phyloP scores from a whole-genome alignment of 768 basidiomycete species.

The Tylopilus rubrobrunneus region DNA sequence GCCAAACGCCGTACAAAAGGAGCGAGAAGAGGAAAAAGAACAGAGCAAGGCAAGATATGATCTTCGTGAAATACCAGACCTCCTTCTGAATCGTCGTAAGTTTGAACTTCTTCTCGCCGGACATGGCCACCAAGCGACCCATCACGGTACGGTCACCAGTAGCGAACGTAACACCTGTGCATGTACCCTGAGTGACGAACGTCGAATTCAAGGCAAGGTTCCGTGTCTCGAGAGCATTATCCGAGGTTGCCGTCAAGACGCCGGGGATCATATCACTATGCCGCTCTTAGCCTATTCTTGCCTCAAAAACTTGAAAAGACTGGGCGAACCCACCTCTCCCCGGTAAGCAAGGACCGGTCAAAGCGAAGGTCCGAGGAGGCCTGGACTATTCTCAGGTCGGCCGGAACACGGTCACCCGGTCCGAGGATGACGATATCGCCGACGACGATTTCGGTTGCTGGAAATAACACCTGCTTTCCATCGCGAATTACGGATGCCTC shows the following conservation, averaged over 20 bases:
- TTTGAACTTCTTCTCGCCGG: too few relatives aligned
- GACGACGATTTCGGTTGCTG: conserved; percentile 52
- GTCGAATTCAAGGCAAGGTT: conserved; percentile 48
- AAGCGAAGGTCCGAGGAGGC: conserved; percentile 47
- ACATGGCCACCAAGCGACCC: too few relatives aligned
- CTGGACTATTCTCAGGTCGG: conserved; percentile 51
- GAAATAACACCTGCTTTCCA: conserved; percentile 41
- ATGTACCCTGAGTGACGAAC: conserved; percentile 38
- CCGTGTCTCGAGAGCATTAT: conserved; percentile 44
- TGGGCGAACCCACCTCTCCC: conserved; percentile 33
- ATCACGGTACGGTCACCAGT: conserved; percentile 38
- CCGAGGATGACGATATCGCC: conserved; percentile 50
- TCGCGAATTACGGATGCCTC: conserved; percentile 53
- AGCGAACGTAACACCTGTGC: conserved; percentile 38
- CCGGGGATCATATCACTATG: conserved; percentile 41
- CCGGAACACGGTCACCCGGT: conserved; percentile 53
- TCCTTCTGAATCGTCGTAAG: too few relatives aligned
- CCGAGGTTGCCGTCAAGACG: conserved; percentile 40
- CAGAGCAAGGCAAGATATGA: too few relatives aligned
- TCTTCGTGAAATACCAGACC: too few relatives aligned
- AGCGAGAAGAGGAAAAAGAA: too few relatives aligned
- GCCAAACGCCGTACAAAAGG: too few relatives aligned
- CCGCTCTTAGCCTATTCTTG: conserved; percentile 2
- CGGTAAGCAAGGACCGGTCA: conserved; percentile 50
- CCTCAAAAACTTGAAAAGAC: neutral